These are phyloP conservation scores for Irpex sp. DNA, from an alignment of 1,284 basidiomycete species.

Conservation along the genomic window DNA sequence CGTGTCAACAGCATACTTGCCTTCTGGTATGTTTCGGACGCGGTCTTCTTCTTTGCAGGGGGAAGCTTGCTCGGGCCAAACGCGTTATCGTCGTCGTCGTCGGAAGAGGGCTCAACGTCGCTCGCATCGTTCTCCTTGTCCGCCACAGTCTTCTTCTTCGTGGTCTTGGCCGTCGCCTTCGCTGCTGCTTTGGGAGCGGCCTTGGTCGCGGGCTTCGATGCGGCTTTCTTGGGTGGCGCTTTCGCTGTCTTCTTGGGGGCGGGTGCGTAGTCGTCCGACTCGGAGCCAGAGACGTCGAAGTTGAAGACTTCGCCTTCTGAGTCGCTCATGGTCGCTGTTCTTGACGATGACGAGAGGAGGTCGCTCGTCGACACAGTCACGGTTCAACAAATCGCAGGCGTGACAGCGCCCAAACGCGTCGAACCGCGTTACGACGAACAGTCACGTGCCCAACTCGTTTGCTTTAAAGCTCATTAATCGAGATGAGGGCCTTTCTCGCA, in stretches of 20 bases:
- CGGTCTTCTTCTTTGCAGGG: constrained; percentile 72
- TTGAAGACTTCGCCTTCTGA: constrained; percentile 69
- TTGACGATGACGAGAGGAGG: background rate
- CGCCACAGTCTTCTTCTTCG: constrained; percentile 72
- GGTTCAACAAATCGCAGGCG: background rate
- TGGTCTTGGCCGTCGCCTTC: constrained; percentile 31
- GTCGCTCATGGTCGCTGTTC: constrained; percentile 37
- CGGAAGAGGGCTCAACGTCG: constrained; percentile 44
- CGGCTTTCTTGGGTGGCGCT: constrained; percentile 22
- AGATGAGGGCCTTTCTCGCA: no score
- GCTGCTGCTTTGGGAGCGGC: constrained; percentile 35
- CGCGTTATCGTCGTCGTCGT: constrained; percentile 42
- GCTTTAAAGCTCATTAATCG: no score
- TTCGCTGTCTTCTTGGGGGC: constrained; percentile 51
- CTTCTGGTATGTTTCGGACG: constrained; percentile 92
- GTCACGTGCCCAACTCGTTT: background rate
- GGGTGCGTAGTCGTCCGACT: constrained; percentile 62
- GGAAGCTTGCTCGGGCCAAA: constrained; percentile 31
- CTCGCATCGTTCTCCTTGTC: constrained; percentile 49
- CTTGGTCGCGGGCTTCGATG: constrained; percentile 30
- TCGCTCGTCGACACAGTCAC: background rate
- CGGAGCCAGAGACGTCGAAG: constrained; percentile 54
- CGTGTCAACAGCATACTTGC: constrained; percentile 36
- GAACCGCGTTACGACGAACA: background rate
- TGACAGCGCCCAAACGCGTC: constrained; percentile 3